A percentile compares a stretch with the other conserved stretches of the same genome.
Evolutionary conservation across 164 flowering plant genomes (phyloP).

Genomic region (Amborella trichopoda): DNA sequence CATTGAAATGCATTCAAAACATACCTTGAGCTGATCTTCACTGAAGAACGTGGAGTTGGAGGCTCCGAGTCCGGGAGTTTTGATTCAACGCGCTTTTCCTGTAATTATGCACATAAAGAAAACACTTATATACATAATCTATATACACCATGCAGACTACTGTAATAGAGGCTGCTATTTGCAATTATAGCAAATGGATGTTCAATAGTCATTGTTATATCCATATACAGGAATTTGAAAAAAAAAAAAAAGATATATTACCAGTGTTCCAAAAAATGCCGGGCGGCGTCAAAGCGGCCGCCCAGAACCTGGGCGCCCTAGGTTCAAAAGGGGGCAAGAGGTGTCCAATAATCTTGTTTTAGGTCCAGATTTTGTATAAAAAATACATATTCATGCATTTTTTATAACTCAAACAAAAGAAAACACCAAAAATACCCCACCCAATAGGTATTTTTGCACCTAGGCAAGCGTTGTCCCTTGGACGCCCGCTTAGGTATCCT

Average conservation of each 20-base stretch:
- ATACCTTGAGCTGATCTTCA: conserved; percentile 63
- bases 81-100: conserved; percentile 70
- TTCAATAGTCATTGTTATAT: neutral
- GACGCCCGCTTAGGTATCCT: too few species aligned
- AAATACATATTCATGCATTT: too few species aligned
- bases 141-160: neutral
- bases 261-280: too few species aligned
- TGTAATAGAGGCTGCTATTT: neutral
- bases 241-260: too few species aligned
- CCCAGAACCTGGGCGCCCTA: neutral
- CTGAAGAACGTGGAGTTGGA: conserved; percentile 51
- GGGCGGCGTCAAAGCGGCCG: neutral
- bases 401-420: too few species aligned
- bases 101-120: conserved; percentile 11
- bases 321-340: too few species aligned
- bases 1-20: neutral
- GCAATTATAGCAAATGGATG: neutral
- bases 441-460: too few species aligned
- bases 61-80: conserved; percentile 65
- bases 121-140: neutral
- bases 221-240: neutral
- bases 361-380: too few species aligned
- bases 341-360: too few species aligned
- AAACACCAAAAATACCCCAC: too few species aligned
- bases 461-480: too few species aligned